A percentile compares a stretch with the other conserved stretches of the same genome.
Evolutionary conservation across 176 grass and related monocot species (phyloP).

Genomic region (Juncus inflexus): DNA sequence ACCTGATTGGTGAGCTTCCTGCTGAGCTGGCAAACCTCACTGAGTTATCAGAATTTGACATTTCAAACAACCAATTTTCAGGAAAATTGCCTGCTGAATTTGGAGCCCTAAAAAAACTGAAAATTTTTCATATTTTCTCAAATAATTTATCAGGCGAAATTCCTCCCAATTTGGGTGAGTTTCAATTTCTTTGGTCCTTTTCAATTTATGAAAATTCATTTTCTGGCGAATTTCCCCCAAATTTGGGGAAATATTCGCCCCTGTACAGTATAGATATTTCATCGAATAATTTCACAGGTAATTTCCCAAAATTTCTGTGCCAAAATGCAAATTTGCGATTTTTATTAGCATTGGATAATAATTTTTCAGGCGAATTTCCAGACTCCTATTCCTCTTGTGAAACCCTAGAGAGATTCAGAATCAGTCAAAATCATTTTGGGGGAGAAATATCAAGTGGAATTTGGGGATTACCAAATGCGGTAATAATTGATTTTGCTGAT

Average conservation of each 20-base stretch:
- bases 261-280: conserved; percentile 89
- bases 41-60: conserved; percentile 81
- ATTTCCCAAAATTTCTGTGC: conserved; percentile 78
- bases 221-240: conserved; percentile 64
- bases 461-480: conserved; percentile 80
- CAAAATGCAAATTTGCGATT: conserved; percentile 67
- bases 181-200: conserved; percentile 80
- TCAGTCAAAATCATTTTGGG: conserved; percentile 72
- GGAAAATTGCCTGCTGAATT: conserved; percentile 59
- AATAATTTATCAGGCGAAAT: conserved; percentile 83
- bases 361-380: conserved; percentile 86
- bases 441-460: conserved; percentile 49
- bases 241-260: conserved; percentile 65
- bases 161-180: conserved; percentile 54
- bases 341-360: conserved; percentile 78
- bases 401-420: conserved; percentile 77
- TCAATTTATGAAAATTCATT: conserved; percentile 81
- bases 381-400: conserved; percentile 70
- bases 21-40: conserved; percentile 49
- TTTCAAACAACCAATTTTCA: conserved; percentile 72
- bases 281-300: conserved; percentile 78
- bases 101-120: conserved; percentile 56
- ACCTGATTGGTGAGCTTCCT: conserved; percentile 87
- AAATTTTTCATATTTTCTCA: conserved; percentile 70
- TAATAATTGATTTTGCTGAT: conserved; percentile 80